phyloP scores from a whole-genome alignment of 148 eudicot species.

The Amaranthus cruentus region DNA sequence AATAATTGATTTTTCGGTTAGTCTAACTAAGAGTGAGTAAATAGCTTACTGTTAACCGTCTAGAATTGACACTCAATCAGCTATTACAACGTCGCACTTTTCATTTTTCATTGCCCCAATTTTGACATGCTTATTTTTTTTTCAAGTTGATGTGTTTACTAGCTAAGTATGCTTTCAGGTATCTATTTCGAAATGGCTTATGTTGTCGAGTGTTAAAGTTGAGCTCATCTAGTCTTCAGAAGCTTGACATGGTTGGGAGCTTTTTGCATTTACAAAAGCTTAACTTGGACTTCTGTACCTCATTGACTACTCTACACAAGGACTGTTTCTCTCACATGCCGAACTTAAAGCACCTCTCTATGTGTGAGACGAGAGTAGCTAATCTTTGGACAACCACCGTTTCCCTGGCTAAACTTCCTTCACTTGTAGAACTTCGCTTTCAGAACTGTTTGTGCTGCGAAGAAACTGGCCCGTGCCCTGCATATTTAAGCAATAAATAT shows the following conservation, averaged over 20 bases:
- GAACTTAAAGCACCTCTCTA: slow-evolving; percentile 51
- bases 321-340: slow-evolving; percentile 62
- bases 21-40: no score
- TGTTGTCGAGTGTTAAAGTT: slow-evolving; percentile 44
- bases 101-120: no score
- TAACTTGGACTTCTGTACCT: slow-evolving; percentile 65
- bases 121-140: no score
- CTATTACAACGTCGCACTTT: no score
- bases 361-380: slow-evolving; percentile 57
- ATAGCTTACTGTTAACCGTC: no score
- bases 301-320: slow-evolving; percentile 46
- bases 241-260: slow-evolving; percentile 46
- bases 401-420: slow-evolving; percentile 52
- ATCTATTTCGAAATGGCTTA: slow-evolving; percentile 43
- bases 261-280: slow-evolving; percentile 50
- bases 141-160: no score
- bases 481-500: slow-evolving; percentile 16
- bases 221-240: slow-evolving; percentile 41
- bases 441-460: slow-evolving; percentile 60
- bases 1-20: no score
- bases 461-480: slow-evolving; percentile 55
- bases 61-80: no score
- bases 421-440: slow-evolving; percentile 55
- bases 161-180: slow-evolving; percentile 28
- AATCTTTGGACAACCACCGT: slow-evolving; percentile 58